These are phyloP conservation scores for Cryphonectria nitschkei DNA, from an alignment of 2,329 filamentous ascomycete species.

Conservation along the genomic window DNA sequence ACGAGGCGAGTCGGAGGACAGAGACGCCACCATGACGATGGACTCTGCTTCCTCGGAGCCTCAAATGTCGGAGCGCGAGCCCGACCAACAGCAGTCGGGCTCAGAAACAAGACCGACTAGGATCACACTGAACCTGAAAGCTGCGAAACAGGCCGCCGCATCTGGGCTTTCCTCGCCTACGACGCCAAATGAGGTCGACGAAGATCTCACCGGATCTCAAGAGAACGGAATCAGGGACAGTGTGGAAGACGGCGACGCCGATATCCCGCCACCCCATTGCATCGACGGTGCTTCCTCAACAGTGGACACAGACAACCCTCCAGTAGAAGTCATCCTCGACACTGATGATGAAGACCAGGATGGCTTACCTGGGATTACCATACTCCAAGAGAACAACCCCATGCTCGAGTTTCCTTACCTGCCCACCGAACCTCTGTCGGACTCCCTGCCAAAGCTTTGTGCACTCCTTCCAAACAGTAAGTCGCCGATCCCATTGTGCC, in stretches of 20 bases:
- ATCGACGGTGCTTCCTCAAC: conserved; percentile 15
- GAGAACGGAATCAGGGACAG: conserved; percentile 46
- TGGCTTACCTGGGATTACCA: conserved; percentile 31
- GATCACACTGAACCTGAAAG: conserved; percentile 64
- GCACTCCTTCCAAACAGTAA: conserved; percentile 35
- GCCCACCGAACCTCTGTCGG: conserved; percentile 35
- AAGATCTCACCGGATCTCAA: conserved; percentile 31
- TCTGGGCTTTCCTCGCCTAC: conserved; percentile 48
- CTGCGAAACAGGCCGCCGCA: conserved; percentile 45
- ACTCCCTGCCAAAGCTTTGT: conserved; percentile 36
- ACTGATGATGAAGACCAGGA: conserved; percentile 35
- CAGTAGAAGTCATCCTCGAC: conserved; percentile 48
- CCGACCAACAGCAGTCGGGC: conserved; percentile 39
- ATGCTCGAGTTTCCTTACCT: conserved; percentile 52
- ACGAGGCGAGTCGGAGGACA: conserved; percentile 22
- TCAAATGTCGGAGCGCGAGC: conserved; percentile 47
- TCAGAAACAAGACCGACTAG: conserved; percentile 56
- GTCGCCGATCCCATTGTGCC: conserved; percentile 28
- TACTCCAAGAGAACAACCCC: conserved; percentile 44
- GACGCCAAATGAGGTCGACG: conserved; percentile 40
- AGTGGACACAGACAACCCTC: conserved; percentile 45
- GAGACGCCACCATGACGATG: conserved; percentile 46
- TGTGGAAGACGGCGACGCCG: conserved; percentile 50
- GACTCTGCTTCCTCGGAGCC: conserved; percentile 45
- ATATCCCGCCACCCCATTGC: conserved; percentile 35